Conservation (phyloP, 176 grass and related monocot genomes). For the Elymus sibiricus region DNA sequence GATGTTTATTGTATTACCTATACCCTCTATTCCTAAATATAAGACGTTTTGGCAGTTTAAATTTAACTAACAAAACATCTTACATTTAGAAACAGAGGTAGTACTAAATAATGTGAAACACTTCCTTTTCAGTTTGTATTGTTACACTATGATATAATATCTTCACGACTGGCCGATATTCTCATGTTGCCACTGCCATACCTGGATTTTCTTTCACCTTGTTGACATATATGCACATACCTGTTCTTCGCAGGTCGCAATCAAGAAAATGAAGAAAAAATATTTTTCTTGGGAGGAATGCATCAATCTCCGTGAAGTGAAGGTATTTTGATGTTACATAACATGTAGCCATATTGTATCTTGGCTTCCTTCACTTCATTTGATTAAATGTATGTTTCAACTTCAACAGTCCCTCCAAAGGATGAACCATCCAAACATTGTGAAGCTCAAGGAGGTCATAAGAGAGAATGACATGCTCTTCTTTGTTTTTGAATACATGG, state of each 20-base stretch:
- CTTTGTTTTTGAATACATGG: slow-evolving; percentile 99
- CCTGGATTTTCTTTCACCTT: neutral
- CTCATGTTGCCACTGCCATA: neutral
- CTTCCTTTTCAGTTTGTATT: neutral
- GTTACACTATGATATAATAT: neutral
- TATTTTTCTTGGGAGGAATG: slow-evolving; percentile 98
- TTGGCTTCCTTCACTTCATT: slow-evolving; percentile 12
- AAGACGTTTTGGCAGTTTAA: too few relatives aligned
- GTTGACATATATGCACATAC: neutral
- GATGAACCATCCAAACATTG: slow-evolving; percentile 98
- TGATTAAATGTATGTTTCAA: slow-evolving; percentile 1
- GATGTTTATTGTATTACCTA: neutral
- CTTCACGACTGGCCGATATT: neutral
- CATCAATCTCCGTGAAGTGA: slow-evolving; percentile 99
- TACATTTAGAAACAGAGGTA: too few relatives aligned
- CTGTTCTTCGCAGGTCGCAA: slow-evolving; percentile 61
- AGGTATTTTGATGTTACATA: slow-evolving; percentile 50
- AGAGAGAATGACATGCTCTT: slow-evolving; percentile 90
- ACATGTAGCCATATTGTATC: slow-evolving; percentile 1
- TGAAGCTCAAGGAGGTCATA: slow-evolving; percentile 98
- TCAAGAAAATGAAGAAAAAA: slow-evolving; percentile 99
- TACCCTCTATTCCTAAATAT: too few relatives aligned
- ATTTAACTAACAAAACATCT: too few relatives aligned
- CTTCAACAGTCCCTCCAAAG: slow-evolving; percentile 70
- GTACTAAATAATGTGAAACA: neutral